A percentile compares a stretch with the other conserved stretches of the same genome.
phyloP scores from a whole-genome alignment of 73 alveolate genomes.

The Paramecium primaurelia region DNA sequence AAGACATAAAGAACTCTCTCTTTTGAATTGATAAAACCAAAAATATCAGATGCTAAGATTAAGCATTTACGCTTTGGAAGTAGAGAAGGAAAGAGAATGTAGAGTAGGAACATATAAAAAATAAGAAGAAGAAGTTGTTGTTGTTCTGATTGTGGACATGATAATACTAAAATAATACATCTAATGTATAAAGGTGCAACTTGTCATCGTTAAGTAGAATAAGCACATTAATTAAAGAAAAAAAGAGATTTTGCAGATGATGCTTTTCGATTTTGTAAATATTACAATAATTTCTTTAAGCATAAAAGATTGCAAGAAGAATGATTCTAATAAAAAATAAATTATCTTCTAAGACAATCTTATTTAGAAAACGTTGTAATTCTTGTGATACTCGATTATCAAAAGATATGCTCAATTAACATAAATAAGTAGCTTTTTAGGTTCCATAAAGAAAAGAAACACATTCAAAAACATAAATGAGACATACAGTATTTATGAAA shows the following conservation, averaged over 20 bases:
- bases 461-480: not conserved
- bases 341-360: not conserved
- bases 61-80: not conserved
- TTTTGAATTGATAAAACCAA: not conserved
- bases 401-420: not conserved
- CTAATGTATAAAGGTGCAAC: slow-evolving; percentile 13
- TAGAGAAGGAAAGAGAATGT: not conserved
- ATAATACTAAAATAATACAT: not conserved
- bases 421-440: not conserved
- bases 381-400: not conserved
- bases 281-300: not conserved
- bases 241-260: not conserved
- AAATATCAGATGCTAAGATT: not conserved
- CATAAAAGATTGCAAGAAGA: not conserved
- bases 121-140: not conserved
- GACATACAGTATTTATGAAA: not conserved
- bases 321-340: not conserved
- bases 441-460: not conserved
- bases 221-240: not conserved
- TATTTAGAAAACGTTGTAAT: not conserved
- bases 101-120: not conserved
- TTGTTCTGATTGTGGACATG: slow-evolving; percentile 23
- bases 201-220: slow-evolving; percentile 2
- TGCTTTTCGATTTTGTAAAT: not conserved
- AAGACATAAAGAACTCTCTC: not conserved